Evolutionary conservation across 23 red algal species (phyloP), one percentile per base, ranked within the genome.

Genomic region (Gracilariopsis chorda): DNA sequence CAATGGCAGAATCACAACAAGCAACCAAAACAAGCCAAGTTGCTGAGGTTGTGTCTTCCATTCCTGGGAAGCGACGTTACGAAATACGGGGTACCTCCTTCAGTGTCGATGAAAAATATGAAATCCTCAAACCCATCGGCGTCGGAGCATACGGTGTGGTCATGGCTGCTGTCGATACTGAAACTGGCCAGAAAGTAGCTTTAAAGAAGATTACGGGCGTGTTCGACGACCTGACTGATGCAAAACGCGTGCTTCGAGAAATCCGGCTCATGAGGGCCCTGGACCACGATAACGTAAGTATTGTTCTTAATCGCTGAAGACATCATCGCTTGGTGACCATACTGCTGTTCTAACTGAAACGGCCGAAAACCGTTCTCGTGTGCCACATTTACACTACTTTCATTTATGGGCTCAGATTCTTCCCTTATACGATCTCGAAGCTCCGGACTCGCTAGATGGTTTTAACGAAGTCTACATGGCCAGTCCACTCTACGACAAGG

Each of bases 81-180:
- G 29, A 45, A 27, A 76, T 89, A 40, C 85, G 70, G 0, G 93
- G 93, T n/a, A 76, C 69, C 8, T 33, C 35, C 1, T 95, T 95
- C 70, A 61, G 36, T 1, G 93, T 95, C 28, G 78, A 95, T 43
- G 25, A 35, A 51, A 74, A 84, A 49, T 95, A 95, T 65, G 23
- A 61, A 24, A 39, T 94, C 48, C 42, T 94, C 29, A 93, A 91
- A 51, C 56, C 91, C 16, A 71, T 99, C 32, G 97, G 97, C 10
- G 70, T 92, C n/a, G 97, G 97, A 7, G 97, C 97, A 32, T 99
- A 99, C 76, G 97, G 97, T 3, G 77, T 96, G 20, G 97, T 99
- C 11, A 82, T 83, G 7, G 70, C 88, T 5, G 92, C 83, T 23
- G 14, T 59, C 25, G 86, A 98, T 63, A 59, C 41, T 6, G 19